These are phyloP conservation scores for Ailanthus altissimus DNA, from an alignment of 345 rosid species.

Conservation along the genomic window DNA sequence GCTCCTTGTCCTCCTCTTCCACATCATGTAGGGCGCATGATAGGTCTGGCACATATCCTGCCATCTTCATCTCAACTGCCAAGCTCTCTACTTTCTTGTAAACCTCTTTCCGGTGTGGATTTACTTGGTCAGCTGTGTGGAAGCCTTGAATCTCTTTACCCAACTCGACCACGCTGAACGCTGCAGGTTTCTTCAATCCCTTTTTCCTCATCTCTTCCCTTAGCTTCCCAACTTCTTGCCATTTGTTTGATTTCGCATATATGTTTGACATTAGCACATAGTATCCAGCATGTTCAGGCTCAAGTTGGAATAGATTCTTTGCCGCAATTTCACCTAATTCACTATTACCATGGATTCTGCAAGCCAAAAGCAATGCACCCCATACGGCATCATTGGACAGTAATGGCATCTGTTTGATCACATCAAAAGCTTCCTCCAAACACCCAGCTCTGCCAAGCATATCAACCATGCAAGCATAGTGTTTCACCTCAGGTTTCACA, in stretches of 20 bases:
- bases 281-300: conserved; percentile 57
- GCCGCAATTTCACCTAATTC: conserved; percentile 55
- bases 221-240: conserved; percentile 54
- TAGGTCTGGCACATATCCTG: conserved; percentile 47
- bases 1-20: conserved; percentile 63
- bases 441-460: conserved; percentile 64
- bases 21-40: conserved; percentile 56
- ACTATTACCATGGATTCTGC: conserved; percentile 51
- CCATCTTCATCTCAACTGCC: conserved; percentile 43
- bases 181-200: conserved; percentile 62
- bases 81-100: conserved; percentile 39
- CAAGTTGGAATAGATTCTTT: conserved; percentile 41
- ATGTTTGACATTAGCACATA: conserved; percentile 56
- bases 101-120: conserved; percentile 39
- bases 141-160: conserved; percentile 48
- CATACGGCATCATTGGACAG: conserved; percentile 51
- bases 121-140: conserved; percentile 49
- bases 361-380: conserved; percentile 65
- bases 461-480: conserved; percentile 68
- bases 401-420: conserved; percentile 51
- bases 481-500: conserved; percentile 39
- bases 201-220: conserved; percentile 49
- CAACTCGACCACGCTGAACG: conserved; percentile 48
- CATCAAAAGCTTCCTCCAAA: conserved; percentile 46
- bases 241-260: conserved; percentile 55